Base-by-base conservation (phyloP, 805 yeast genomes). In the Wickerhamiella qilinensis region DNA sequence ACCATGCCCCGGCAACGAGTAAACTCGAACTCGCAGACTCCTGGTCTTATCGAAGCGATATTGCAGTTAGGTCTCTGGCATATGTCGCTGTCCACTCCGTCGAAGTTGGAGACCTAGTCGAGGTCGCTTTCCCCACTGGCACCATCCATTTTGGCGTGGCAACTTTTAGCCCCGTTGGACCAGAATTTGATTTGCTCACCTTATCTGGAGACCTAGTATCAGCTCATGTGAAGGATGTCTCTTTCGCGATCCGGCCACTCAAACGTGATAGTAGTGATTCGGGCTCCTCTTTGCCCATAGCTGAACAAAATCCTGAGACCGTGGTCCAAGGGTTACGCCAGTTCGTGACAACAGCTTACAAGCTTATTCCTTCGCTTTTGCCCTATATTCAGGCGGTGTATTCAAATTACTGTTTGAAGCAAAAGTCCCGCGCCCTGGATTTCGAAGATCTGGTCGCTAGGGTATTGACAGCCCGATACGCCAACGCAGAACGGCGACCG, bases 81-180 rank as follows among this genome's bases (percentile, higher is more conserved):
- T n/a, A 9, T 30, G 19, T 30, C 6, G 6, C 20, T 6, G 19
- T 19, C 6, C 12, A 6, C 5, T 14, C 15, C 9, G 25, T 20
- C 8, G 35, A 32, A 15, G 16, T 32, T 12, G 35, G 25, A n/a
- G 35, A 32, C 17, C 16, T 32, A 4, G 25, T 20, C 9, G 35
- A 32, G 17, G 15, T 32, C 20, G 17, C 20, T 7, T 9, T 8
- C 8, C 5, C 16, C 11, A 15, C 19, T 20, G 35, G 35, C 4
- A 8, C 5, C 8, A 9, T 20, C 11, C 16, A 8, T 14, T 20
- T 32, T 11, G 35, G 35, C 14, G 17, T 32, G 15, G 35, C 20
- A 7, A 32, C 35, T n/a, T 32, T 32, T 25, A 32, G 35, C 25
- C n/a, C 35, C 4, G 35, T 20, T 5, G 35, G 35, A 20, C 17